Percentiles rank a stretch among this genome's conserved stretches.
phyloP scores from a whole-genome alignment of 495 filamentous ascomycete species.

The Annulohypoxylon bovei region DNA sequence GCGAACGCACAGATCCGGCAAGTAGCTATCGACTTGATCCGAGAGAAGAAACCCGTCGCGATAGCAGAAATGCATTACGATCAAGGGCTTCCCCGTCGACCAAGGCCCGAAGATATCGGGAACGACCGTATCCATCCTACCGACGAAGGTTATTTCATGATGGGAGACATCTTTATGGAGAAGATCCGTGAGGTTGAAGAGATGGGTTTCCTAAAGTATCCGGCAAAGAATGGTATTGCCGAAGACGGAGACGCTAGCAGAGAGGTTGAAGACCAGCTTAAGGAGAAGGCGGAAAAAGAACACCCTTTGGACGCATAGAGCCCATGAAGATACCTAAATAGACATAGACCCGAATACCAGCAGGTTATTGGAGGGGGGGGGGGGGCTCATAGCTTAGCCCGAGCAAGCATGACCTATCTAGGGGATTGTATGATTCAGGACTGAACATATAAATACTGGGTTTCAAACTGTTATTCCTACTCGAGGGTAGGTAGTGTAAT shows the following conservation, averaged over 20 bases:
- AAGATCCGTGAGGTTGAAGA: constrained; percentile 47
- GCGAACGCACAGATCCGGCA: constrained; percentile 47
- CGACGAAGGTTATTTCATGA: constrained; percentile 57
- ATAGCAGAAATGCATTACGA: constrained; percentile 43
- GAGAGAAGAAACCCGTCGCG: constrained; percentile 43
- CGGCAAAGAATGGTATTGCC: constrained; percentile 46
- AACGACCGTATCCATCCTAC: constrained; percentile 51
- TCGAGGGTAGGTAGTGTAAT: neutral
- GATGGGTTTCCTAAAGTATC: constrained; percentile 48
- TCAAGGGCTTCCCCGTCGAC: constrained; percentile 41
- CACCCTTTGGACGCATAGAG: constrained; percentile 32
- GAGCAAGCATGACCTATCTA: neutral
- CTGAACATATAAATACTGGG: too few relatives aligned
- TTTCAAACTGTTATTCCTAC: too few relatives aligned
- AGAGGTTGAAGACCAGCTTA: constrained; percentile 39
- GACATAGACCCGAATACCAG: neutral
- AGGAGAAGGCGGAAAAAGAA: constrained; percentile 38
- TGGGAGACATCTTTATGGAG: constrained; percentile 56
- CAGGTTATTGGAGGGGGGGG: neutral
- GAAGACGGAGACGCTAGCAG: constrained; percentile 38
- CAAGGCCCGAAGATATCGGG: constrained; percentile 41
- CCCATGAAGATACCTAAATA: neutral
- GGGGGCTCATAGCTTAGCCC: neutral
- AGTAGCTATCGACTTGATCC: constrained; percentile 48
- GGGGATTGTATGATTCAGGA: too few relatives aligned